Evolutionary conservation across 2,329 filamentous ascomycete genomes (phyloP), one percentile per base, ranked within the genome.

Genomic region (Penicillium sp.): DNA sequence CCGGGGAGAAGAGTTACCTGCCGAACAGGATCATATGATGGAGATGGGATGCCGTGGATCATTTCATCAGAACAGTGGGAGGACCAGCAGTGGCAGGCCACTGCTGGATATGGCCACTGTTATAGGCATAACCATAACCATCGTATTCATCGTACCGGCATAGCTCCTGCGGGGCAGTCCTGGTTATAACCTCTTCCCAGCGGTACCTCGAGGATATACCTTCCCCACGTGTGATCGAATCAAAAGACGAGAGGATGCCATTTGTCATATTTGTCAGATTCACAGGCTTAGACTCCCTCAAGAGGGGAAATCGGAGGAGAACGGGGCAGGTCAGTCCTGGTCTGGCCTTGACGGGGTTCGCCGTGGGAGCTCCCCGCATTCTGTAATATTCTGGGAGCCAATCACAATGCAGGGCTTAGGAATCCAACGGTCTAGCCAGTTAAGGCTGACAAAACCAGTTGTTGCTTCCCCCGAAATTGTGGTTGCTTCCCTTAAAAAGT

Each of bases 391-490:
- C 16, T 10, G 13, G 19, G 21, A 42, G 23, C 54, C 54, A 56
- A 56, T 56, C 18, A 24, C 21, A n/a, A 11, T 4, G 14, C 9
- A 21, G 21, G 42, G 54, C 54, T 53, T 52, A 56, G 51, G 51
- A 56, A 56, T 56, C 50, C 16, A 11, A 11, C 5, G 3, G 42
- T 13, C 42, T 24, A 45, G 42, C 26, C 42, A 47, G 21, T 43
- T 23, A 49, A 16, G 16, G 46, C 51, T 56, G 54, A 56, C 54
- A 56, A 56, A 56, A 24, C 18, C n/a, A n/a, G n/a, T n/a, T n/a
- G n/a, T n/a, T n/a, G n/a, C n/a, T n/a, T n/a, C n/a, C n/a, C n/a
- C n/a, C n/a, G n/a, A n/a, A n/a, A n/a, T n/a, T n/a, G n/a, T n/a
- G n/a, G n/a, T n/a, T n/a, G n/a, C n/a, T n/a, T n/a, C n/a, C n/a